Evolutionary conservation across 768 basidiomycete species (phyloP).

Genomic region (Auricularia sp.): DNA sequence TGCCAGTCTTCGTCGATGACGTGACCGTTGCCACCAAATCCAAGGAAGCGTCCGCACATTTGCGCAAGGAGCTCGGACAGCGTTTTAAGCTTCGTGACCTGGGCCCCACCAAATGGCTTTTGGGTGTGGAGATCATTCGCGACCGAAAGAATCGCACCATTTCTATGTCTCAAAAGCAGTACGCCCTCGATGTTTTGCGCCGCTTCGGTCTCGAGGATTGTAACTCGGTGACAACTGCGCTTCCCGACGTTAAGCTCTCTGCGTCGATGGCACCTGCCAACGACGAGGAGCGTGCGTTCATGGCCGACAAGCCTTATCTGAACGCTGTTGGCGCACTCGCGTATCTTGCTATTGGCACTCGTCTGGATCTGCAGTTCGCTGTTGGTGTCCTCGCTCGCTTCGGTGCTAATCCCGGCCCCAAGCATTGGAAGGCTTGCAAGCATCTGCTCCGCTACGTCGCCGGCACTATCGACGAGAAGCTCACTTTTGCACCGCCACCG

Average conservation of each 20-base stretch:
- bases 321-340: slow-evolving; percentile 21
- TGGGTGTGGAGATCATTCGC: slow-evolving; percentile 1
- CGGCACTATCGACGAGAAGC: no score
- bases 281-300: slow-evolving; percentile 10
- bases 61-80: slow-evolving; percentile 16
- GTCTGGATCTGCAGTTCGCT: slow-evolving; percentile 26
- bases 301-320: slow-evolving; percentile 18
- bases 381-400: slow-evolving; percentile 16
- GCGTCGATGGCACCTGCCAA: slow-evolving; percentile 2
- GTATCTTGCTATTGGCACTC: slow-evolving; percentile 22
- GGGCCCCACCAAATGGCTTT: slow-evolving; percentile 8
- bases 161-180: background rate
- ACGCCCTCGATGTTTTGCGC: background rate
- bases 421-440: no score
- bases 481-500: no score
- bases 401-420: no score
- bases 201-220: background rate
- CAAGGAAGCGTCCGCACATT: background rate
- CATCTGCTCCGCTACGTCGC: no score
- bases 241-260: slow-evolving; percentile 5
- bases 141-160: background rate
- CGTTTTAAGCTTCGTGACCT: slow-evolving; percentile 17
- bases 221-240: background rate
- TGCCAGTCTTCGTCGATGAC: slow-evolving; percentile 16
- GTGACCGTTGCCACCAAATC: background rate